Base-by-base conservation (phyloP, 1,139 yeast species). In the Pichia sp. region DNA sequence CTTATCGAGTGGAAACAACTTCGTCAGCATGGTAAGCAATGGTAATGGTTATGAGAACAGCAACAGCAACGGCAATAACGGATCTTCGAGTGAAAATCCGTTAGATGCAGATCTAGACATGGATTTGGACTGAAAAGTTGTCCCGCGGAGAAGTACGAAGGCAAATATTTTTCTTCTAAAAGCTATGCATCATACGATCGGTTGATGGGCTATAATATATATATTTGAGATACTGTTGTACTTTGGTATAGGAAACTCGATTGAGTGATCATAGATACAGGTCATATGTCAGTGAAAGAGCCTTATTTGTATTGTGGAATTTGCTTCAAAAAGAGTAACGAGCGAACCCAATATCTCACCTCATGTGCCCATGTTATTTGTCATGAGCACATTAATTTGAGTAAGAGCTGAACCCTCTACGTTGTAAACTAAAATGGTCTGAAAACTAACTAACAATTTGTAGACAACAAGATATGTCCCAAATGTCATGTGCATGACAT, bases 361-460 rank as follows among this genome's bases (percentile, higher is more conserved):
- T 53, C 55, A 13, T 53, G 55, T 49, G 55, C 55, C 5, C 55
- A 53, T 42, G 55, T 53, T 2, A 26, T 53, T 15, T 53, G 55
- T 8, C 34, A 49, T 34, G 47, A 49, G 13, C 53, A 53, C 40
- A 38, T 49, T 16, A 51, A 51, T 26, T 29, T 41, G 32, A 40
- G 51, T 52, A 47, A 13, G 51, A 10, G 41, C n/a, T 36, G 6
- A 38, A 47, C 44, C 15, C 45, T 8, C 29, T 26, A 15, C 7
- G 2, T 10, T 45, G 38, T 26, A 45, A 13, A 29, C 13, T 13
- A 26, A 26, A 44, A 44, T 5, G n/a, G n/a, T 8, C 32, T 26
- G 11, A 23, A 36, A 19, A 31, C 13, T 45, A 8, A 32, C 26
- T 15, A 15, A 15, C 42, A 41, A 5, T 32, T 4, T 23, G 6